Base-by-base conservation (phyloP, 2,329 filamentous ascomycete species). In the Colletotrichum sp. region DNA sequence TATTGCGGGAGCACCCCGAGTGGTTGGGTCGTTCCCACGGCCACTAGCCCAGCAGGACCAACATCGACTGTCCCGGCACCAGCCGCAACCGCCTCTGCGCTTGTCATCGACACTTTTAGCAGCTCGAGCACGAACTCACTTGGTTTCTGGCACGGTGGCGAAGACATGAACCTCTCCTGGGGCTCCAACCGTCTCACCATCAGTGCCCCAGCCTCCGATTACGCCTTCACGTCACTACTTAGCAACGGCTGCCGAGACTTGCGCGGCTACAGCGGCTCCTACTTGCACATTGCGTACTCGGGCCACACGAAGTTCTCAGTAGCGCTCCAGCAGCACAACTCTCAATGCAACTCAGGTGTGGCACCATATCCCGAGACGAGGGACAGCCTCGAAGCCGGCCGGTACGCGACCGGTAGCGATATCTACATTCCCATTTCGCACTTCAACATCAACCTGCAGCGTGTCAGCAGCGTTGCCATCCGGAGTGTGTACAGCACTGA, bases 391-490 rank as follows among this genome's bases (percentile, higher is more conserved):
- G 92, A 94, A 82, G 92, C 92, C 2, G 85, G 87, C 6, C 89
- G 92, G 61, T 94, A 95, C 81, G 81, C 82, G 13, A 83, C 81
- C 13, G 81, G 87, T 1, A 87, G 85, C 71, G 89, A 93, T 80
- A 92, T 94, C 77, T 94, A 93, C 83, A 90, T 94, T 66, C 93
- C 93, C 3, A 85, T 94, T 34, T 89, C 85, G 64, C 93, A 94
- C 83, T 94, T 94, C 85, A 88, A 89, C 79, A 88, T 94, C 80
- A 86, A 94, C 80, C 87, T 90, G 3, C 86, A 84, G 16, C 88
- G 90, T 6, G 85, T 88, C 8, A 86, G 92, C 39, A 92, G 92
- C 6, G 85, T 94, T 68, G 90, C 91, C 1, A 87, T 94, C 75
- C 90, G 92, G 82, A 92, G 92, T 3, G 94, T 94, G 83, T 93